Base-by-base conservation (phyloP, 768 basidiomycete species). In the Paxillus involutus region DNA sequence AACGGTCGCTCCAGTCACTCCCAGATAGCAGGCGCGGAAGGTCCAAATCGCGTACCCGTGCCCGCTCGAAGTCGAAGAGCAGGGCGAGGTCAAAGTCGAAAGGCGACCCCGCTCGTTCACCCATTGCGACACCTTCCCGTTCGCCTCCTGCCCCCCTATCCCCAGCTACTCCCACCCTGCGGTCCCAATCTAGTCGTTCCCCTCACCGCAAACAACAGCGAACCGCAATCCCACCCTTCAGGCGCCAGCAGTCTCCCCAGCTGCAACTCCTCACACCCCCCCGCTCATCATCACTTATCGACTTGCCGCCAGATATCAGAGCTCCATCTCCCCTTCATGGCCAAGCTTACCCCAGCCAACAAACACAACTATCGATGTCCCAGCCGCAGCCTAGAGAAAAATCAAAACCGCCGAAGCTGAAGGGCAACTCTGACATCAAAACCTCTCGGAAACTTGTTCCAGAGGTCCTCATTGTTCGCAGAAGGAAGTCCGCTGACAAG, bases 251-350 rank as follows among this genome's bases (percentile, higher is more conserved):
- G 8, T 40, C 39, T 19, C 39, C 39, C 16, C 44, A 21, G 16
- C 24, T 39, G 46, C 77, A 78, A 53, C 63, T 78, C 5, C 64
- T 73, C 49, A 78, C 77, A 3, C 77, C 77, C 35, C 77, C 78
- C 10, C 66, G 61, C 17, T 48, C 47, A 21, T 48, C 47, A 17
- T 48, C 47, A 2, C 35, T 48, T 33, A 14, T 26, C 14, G 44
- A 45, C n/a, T 29, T n/a, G 33, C 58, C 64, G 11, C 66, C 69
- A 14, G 62, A 64, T 11, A 40, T 0, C 56, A 59, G 14, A 47
- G 44, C 9, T 17, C 44, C 21, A 7, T 26, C 39, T 40, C 39
- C 39, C 8, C 16, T 39, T 4, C 37, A 7, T 17, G n/a, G 6
- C 39, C 39, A n/a, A 40, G 17, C 12, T 6, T 7, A 40, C 11